Evolutionary conservation across 192 early-diverging fungal genomes (phyloP).

Genomic region (Diversispora epigaea): DNA sequence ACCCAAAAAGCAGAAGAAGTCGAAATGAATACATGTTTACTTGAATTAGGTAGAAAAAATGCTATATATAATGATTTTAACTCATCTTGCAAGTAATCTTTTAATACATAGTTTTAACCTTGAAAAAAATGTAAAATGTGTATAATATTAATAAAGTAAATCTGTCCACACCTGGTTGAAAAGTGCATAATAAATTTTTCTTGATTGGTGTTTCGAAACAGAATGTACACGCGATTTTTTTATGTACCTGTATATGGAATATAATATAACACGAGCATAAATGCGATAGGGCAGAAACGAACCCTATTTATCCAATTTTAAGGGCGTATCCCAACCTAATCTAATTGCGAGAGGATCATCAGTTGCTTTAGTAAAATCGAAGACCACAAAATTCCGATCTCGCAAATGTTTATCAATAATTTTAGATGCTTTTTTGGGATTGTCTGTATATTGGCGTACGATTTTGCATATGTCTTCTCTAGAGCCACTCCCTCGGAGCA

Average conservation of each 20-base stretch:
- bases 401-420: constrained; percentile 1
- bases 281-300: constrained; percentile 18
- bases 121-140: constrained; percentile 29
- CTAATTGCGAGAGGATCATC: constrained; percentile 3
- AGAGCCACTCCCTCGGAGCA: neutral
- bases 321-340: too few species aligned
- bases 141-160: constrained; percentile 32
- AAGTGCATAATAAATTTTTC: constrained; percentile 31
- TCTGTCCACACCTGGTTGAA: constrained; percentile 21
- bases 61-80: constrained; percentile 31
- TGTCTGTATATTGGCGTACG: constrained; percentile 4
- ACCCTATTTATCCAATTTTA: neutral
- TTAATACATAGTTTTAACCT: constrained; percentile 32
- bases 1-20: constrained; percentile 30
- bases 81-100: constrained; percentile 27
- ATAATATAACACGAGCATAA: constrained; percentile 30
- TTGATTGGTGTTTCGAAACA: constrained; percentile 28
- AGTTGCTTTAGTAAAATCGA: constrained; percentile 16
- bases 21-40: constrained; percentile 28
- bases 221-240: constrained; percentile 29
- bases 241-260: constrained; percentile 31
- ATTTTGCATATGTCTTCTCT: neutral
- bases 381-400: constrained; percentile 8
- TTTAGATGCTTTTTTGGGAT: constrained; percentile 12
- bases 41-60: constrained; percentile 31